Evolutionary conservation across 1,284 basidiomycete species (phyloP).

Genomic region (Earliella scabrosa): DNA sequence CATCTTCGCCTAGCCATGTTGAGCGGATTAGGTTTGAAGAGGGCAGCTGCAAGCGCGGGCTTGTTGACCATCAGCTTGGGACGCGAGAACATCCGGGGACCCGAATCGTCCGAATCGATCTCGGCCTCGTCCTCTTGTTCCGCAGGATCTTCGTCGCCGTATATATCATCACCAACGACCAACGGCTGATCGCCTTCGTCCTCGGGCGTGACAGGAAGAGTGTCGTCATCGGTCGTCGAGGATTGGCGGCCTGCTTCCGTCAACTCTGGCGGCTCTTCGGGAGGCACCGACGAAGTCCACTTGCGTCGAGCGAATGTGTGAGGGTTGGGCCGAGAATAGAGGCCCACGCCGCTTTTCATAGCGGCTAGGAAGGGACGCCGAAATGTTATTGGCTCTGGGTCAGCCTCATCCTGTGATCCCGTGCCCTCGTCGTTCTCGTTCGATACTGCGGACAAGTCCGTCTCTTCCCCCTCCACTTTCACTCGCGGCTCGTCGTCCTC

Average conservation of each 20-base stretch:
- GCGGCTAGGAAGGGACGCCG: slow-evolving; percentile 19
- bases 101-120: slow-evolving; percentile 26
- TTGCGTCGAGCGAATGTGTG: slow-evolving; percentile 40
- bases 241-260: slow-evolving; percentile 8
- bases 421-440: slow-evolving; percentile 21
- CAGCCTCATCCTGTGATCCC: slow-evolving; percentile 25
- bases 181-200: slow-evolving; percentile 15
- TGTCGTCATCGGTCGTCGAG: slow-evolving; percentile 25
- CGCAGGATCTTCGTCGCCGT: background rate
- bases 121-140: slow-evolving; percentile 19
- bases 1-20: slow-evolving; percentile 58
- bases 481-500: slow-evolving; percentile 10
- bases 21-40: slow-evolving; percentile 56
- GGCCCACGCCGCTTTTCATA: slow-evolving; percentile 25
- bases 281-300: slow-evolving; percentile 32
- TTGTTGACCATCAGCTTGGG: slow-evolving; percentile 27
- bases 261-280: slow-evolving; percentile 21
- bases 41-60: slow-evolving; percentile 23
- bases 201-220: slow-evolving; percentile 29
- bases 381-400: slow-evolving; percentile 18
- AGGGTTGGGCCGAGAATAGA: slow-evolving; percentile 37
- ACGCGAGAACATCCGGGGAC: slow-evolving; percentile 34
- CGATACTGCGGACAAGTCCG: slow-evolving; percentile 22
- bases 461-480: slow-evolving; percentile 23
- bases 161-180: slow-evolving; percentile 3